Conservation (phyloP, 805 yeast species). For the Candida manassasensis region DNA sequence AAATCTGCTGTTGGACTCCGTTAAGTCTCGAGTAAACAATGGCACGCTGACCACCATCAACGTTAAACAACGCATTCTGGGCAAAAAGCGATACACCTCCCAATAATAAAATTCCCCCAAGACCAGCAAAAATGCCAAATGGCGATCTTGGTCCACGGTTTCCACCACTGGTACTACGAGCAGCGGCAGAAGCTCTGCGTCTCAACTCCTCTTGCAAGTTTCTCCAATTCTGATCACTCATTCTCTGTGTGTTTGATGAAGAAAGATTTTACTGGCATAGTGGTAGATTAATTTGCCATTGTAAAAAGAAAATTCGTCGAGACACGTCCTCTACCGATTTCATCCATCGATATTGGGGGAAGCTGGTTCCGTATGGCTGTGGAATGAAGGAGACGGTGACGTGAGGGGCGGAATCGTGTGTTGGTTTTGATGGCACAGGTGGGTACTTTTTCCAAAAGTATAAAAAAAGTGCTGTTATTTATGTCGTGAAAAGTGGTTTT, state of each 20-base stretch:
- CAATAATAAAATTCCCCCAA: conserved; percentile 36
- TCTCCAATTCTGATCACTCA: conserved; percentile 43
- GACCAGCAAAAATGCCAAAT: conserved; percentile 35
- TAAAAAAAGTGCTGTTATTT: too few relatives aligned
- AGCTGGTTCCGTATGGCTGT: too few relatives aligned
- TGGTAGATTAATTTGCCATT: too few relatives aligned
- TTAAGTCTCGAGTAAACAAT: conserved; percentile 83
- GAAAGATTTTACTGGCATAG: too few relatives aligned
- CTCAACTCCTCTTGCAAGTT: conserved; percentile 37
- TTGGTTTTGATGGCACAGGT: too few relatives aligned
- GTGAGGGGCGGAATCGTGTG: too few relatives aligned
- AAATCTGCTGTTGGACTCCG: conserved; percentile 80
- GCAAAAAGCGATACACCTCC: conserved; percentile 39
- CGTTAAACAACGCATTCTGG: conserved; percentile 48
- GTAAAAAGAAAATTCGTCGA: too few relatives aligned
- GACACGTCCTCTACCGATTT: too few relatives aligned
- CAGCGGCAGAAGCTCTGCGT: conserved; percentile 32
- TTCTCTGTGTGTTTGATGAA: conserved; percentile 11
- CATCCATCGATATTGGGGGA: too few relatives aligned
- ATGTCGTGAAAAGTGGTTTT: too few relatives aligned
- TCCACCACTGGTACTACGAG: conserved; percentile 17
- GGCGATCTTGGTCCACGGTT: conserved; percentile 33
- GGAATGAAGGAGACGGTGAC: too few relatives aligned
- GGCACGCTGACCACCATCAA: conserved; percentile 99
- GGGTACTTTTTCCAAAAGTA: too few relatives aligned